Conservation (phyloP, 306 rosid genomes). For the Acacia acuminata region DNA sequence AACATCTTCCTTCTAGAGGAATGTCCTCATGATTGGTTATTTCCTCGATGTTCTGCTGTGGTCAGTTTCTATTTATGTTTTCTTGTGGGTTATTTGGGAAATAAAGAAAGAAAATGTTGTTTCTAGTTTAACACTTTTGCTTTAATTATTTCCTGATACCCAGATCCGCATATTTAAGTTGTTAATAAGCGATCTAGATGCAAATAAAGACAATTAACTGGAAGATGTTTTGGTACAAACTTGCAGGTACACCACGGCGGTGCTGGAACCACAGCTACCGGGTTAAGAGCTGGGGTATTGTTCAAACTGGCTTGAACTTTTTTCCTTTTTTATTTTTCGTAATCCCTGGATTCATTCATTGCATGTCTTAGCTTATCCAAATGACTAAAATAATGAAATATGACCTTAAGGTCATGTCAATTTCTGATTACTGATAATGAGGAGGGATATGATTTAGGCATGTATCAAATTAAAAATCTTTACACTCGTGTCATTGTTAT, state of each 20-base stretch:
- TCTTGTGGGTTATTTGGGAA: not conserved
- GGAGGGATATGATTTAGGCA: not conserved
- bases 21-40: constrained; percentile 94
- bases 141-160: not conserved
- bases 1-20: constrained; percentile 73
- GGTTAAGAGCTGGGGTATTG: constrained; percentile 87
- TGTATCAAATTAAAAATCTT: not conserved
- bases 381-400: not conserved
- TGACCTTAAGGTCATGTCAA: not conserved
- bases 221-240: constrained; percentile 24
- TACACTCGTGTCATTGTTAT: constrained; percentile 30
- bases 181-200: not conserved
- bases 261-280: constrained; percentile 92
- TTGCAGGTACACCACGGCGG: constrained; percentile 96
- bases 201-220: not conserved
- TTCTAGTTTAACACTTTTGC: not conserved
- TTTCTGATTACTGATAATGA: not conserved
- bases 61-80: constrained; percentile 47
- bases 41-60: constrained; percentile 90
- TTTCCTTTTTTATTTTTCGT: not conserved
- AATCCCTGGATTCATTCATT: not conserved
- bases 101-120: not conserved
- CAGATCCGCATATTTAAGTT: not conserved
- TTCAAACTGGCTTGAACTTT: not conserved
- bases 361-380: constrained; percentile 1